Evolutionary conservation across 2,329 filamentous ascomycete genomes (phyloP), one percentile per base, ranked within the genome.

Genomic region (Chrysoporthe puriensis): DNA sequence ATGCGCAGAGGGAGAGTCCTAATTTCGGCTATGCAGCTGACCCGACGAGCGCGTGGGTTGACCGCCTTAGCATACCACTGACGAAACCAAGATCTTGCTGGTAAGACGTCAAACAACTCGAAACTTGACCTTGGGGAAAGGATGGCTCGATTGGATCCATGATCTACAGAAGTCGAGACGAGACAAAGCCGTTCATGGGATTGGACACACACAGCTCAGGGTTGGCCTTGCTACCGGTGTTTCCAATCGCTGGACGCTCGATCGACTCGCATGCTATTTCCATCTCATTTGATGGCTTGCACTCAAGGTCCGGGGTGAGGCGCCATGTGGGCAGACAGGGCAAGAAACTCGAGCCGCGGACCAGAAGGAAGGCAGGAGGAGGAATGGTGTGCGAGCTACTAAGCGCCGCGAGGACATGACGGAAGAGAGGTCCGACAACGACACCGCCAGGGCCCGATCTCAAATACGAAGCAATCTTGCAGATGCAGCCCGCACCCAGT

Each of bases 161-260:
- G 26, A 67, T 64, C 44, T 44, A 56, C 62, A 46, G 18, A 61
- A 67, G 66, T 67, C 66, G 56, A 67, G 66, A 67, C 66, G 66
- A 67, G 66, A 67, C 66, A 67, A 56, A 57, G 66, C 43, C 44
- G 66, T 40, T 64, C 62, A 64, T 46, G 61, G 56, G 46, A 64
- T 44, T 50, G 61, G 57, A 67, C 64, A 26, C 56, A 43, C 62
- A 52, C 43, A 52, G 54, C 52, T 26, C 42, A 57, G 56, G 40
- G 42, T 32, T 58, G 50, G 62, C 57, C 50, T 68, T 16, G 62
- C 62, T 68, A 62, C 16, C 32, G 11, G 32, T 50, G 66, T 65
- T 65, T 68, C 57, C 57, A 63, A 68, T 62, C 57, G 62, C 66
- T 63, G 54, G 34, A 62, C 40, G 48, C 42, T 14, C 62, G 61